phyloP scores from a whole-genome alignment of 1,284 basidiomycete species.

The Stygiomarasmius scandens region DNA sequence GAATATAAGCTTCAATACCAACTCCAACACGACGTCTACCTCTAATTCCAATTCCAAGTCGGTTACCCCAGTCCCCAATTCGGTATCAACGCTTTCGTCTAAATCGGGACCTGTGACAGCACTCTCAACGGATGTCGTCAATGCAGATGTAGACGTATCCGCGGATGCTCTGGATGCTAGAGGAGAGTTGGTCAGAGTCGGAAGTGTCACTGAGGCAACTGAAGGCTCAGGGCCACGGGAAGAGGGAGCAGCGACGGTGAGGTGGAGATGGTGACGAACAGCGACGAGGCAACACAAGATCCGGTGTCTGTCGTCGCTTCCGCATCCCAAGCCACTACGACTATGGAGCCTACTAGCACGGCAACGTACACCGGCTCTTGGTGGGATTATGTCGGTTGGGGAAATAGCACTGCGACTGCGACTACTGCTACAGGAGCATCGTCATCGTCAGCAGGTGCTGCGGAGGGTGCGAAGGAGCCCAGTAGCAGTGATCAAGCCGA shows the following conservation, averaged over 20 bases:
- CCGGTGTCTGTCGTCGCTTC: not conserved
- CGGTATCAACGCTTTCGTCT: not conserved
- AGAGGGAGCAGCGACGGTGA: not conserved
- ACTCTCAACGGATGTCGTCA: not conserved
- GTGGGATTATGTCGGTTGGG: conserved; percentile 62
- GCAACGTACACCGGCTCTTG: conserved; percentile 38
- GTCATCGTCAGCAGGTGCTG: conserved; percentile 1
- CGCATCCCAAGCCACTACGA: not conserved
- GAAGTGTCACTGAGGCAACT: not conserved
- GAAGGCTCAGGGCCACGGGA: not conserved
- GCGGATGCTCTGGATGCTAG: not conserved
- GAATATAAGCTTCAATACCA: not conserved
- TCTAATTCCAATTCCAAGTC: not conserved
- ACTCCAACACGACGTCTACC: not conserved
- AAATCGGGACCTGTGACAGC: not conserved
- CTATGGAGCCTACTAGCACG: not conserved
- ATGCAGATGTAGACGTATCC: not conserved
- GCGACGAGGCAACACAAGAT: not conserved
- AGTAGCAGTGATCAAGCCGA: not conserved
- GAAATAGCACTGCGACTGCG: conserved; percentile 8
- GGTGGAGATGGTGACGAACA: no score
- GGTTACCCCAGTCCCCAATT: not conserved
- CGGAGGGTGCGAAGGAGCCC: not conserved
- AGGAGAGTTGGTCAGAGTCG: not conserved
- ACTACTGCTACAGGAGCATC: not conserved